A percentile compares a stretch with the other conserved stretches of the same genome.
Evolutionary conservation across 108 stramenopile species (phyloP).

Genomic region (Mayamaea pseudoterrestris): DNA sequence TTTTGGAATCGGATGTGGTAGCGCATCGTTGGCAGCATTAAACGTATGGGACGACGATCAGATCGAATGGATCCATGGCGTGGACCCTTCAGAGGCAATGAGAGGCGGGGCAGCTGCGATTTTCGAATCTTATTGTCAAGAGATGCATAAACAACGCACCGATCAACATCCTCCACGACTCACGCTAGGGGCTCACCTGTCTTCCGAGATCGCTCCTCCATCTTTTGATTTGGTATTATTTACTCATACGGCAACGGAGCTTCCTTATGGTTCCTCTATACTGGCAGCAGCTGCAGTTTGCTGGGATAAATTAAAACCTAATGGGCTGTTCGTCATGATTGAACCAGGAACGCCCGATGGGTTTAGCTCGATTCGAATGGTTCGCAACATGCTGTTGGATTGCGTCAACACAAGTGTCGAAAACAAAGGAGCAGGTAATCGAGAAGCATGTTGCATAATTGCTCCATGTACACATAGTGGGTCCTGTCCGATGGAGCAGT

Average conservation of each 20-base stretch:
- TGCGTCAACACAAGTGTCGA: conserved; percentile 44
- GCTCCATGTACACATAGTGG: conserved; percentile 81
- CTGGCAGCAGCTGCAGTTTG: conserved; percentile 48
- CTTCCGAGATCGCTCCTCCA: not conserved
- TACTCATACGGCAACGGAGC: conserved; percentile 50
- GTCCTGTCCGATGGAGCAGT: conserved; percentile 61
- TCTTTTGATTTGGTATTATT: conserved; percentile 60
- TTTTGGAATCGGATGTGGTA: conserved; percentile 66
- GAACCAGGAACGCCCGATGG: conserved; percentile 85
- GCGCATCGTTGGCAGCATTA: conserved; percentile 56
- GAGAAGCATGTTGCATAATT: conserved; percentile 57
- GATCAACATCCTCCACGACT: conserved; percentile 36
- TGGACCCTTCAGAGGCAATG: conserved; percentile 67
- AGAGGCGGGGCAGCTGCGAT: conserved; percentile 53
- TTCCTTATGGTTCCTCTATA: conserved; percentile 40
- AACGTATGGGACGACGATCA: conserved; percentile 35
- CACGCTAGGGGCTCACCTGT: conserved; percentile 27
- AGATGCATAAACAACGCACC: conserved; percentile 33
- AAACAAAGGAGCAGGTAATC: not conserved
- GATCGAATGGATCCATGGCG: conserved; percentile 76
- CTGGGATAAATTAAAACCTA: conserved; percentile 57
- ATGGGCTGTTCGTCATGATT: conserved; percentile 63
- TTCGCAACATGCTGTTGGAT: conserved; percentile 75
- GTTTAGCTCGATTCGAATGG: conserved; percentile 52
- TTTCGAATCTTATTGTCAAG: no score